Base-by-base conservation (phyloP, 805 yeast genomes). In the Cyberlindnera misumaiensis region DNA sequence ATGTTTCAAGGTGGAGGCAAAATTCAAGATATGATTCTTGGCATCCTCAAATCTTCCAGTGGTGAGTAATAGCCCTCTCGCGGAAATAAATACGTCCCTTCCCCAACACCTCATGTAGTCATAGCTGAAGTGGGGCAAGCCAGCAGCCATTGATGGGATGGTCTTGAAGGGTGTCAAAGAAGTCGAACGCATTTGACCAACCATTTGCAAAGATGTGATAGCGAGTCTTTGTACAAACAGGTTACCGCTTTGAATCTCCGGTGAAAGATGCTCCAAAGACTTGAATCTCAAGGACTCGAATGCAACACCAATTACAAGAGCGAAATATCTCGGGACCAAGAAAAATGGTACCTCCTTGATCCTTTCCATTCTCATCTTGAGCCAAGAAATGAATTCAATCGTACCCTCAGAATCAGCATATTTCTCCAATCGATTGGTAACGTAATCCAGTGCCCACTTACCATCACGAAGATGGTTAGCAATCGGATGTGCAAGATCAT, bases 91-190 rank as follows among this genome's bases (percentile, higher is more conserved):
- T 1, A 88, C 95, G 61, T 90, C 98, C 55, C 98, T 74, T 16
- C 98, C 98, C 98, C 98, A 90, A 58, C 96, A 87, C 59, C 98
- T 73, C 96, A 90, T 88, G 60, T 83, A 89, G 47, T 83, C 87
- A 42, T 73, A 74, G 56, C 93, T 80, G 63, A 90, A 90, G 61
- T 88, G 97, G 2, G 98, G 98, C 44, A 90, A 70, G 2, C 97
- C 98, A 2, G 98, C 98, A 12, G 97, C 96, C 75, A 90, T 68
- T 30, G 85, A 75, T 2, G 95, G 83, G 12, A 78, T 72, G 31
- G 68, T 63, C 10, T 68, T 63, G 30, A 63, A 64, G 2, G 97
- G 94, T 20, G 69, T 62, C 38, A 93, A 67, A 0, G 96, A 84
- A 1, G 96, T 85, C 17, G 77, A 75, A 33, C 76, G 70, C 73